Percentiles rank a stretch among this genome's conserved stretches.
Conservation (phyloP, 495 filamentous ascomycete genomes). For the Lasiosphaeriaceae sp. region DNA sequence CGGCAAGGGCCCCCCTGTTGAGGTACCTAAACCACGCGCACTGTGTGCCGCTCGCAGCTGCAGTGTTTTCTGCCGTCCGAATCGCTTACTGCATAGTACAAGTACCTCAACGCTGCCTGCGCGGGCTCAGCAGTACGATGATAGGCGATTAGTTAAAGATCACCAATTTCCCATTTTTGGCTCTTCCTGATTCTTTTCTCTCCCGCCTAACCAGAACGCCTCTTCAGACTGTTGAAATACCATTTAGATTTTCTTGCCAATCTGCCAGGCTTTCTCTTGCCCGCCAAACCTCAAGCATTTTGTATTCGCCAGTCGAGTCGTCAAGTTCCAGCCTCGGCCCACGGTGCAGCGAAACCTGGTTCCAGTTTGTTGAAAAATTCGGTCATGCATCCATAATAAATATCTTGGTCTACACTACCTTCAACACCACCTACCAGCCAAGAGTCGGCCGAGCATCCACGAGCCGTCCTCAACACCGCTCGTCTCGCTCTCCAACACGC, state of each 20-base stretch:
- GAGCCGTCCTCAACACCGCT: conserved; percentile 1
- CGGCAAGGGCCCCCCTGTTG: not conserved
- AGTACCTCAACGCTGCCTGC: not conserved
- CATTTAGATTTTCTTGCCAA: not conserved
- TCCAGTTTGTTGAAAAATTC: conserved; percentile 9
- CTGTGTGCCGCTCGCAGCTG: not conserved
- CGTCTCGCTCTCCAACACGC: not conserved
- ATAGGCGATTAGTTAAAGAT: conserved; percentile 22
- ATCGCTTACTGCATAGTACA: too few relatives aligned
- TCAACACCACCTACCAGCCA: not conserved
- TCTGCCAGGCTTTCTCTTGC: not conserved
- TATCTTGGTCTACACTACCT: not conserved
- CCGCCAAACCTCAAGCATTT: not conserved
- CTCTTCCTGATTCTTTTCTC: not conserved
- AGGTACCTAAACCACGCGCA: not conserved
- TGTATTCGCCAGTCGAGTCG: not conserved
- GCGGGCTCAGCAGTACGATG: conserved; percentile 8
- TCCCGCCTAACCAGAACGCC: not conserved
- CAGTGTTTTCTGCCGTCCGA: not conserved
- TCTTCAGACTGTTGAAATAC: not conserved
- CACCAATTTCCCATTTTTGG: conserved; percentile 13
- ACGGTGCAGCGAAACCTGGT: conserved; percentile 6
- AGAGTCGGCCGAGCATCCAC: not conserved
- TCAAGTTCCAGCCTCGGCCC: not conserved
- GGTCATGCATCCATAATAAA: conserved; percentile 8